Evolutionary conservation across 2,329 filamentous ascomycete genomes (phyloP).

Genomic region (Aspergillus niger): DNA sequence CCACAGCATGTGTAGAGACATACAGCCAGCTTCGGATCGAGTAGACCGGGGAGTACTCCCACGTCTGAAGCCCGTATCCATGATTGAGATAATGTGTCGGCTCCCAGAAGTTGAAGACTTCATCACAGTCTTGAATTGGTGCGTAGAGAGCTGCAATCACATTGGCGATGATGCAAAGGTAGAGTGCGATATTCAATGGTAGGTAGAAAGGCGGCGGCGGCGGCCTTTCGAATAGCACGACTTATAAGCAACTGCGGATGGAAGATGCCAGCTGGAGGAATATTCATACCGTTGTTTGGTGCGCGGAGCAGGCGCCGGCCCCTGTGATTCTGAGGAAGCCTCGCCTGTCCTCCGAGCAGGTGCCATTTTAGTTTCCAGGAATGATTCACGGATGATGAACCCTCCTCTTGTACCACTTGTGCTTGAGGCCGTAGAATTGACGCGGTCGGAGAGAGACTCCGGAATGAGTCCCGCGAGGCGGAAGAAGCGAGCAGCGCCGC

Average conservation of each 20-base stretch:
- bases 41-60: conserved; percentile 96
- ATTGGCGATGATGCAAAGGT: conserved; percentile 73
- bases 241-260: background rate
- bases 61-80: conserved; percentile 92
- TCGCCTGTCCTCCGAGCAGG: conserved; percentile 20
- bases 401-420: background rate
- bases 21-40: conserved; percentile 97
- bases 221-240: conserved; percentile 23
- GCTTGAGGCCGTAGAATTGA: background rate
- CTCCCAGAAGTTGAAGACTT: conserved; percentile 99
- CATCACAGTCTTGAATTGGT: conserved; percentile 96
- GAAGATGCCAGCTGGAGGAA: conserved; percentile 10
- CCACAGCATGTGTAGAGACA: conserved; percentile 72
- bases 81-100: conserved; percentile 91
- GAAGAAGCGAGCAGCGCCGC: background rate
- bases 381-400: background rate
- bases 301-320: conserved; percentile 16
- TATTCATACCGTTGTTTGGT: conserved; percentile 32
- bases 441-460: background rate
- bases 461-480: background rate
- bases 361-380: conserved; percentile 14
- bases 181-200: conserved; percentile 75
- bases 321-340: conserved; percentile 9
- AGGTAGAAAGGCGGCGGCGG: conserved; percentile 59
- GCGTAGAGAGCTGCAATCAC: conserved; percentile 75